phyloP scores from a whole-genome alignment of 1,139 yeast species.

The Scheffersomyces segobiensis region DNA sequence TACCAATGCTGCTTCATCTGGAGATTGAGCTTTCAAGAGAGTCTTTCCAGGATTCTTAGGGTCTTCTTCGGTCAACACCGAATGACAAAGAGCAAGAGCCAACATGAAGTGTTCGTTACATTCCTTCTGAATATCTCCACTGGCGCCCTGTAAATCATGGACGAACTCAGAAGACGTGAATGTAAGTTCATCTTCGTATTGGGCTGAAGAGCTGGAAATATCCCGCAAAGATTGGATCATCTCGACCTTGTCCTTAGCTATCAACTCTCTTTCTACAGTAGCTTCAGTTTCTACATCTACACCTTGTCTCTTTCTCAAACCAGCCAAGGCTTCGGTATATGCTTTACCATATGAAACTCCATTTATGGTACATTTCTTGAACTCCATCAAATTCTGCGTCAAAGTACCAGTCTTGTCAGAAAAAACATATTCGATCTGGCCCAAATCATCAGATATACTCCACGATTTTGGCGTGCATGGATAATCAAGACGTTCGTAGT shows the following conservation, averaged over 20 bases:
- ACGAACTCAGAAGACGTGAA: constrained; percentile 51
- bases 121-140: constrained; percentile 32
- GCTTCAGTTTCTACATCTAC: constrained; percentile 53
- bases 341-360: constrained; percentile 59
- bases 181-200: constrained; percentile 44
- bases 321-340: constrained; percentile 62
- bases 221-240: constrained; percentile 36
- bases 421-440: constrained; percentile 63
- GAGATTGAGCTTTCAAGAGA: constrained; percentile 58
- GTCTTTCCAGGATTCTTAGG: constrained; percentile 36
- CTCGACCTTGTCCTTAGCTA: constrained; percentile 34
- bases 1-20: constrained; percentile 66
- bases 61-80: constrained; percentile 55
- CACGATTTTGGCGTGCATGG: constrained; percentile 65
- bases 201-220: constrained; percentile 15
- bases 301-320: constrained; percentile 57
- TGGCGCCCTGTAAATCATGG: constrained; percentile 32
- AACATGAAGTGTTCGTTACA: constrained; percentile 53
- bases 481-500: constrained; percentile 51
- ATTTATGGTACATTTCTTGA: constrained; percentile 58
- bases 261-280: constrained; percentile 35
- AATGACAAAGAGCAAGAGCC: constrained; percentile 57
- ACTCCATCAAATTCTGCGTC: constrained; percentile 63
- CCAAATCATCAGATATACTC: constrained; percentile 64
- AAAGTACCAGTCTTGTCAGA: constrained; percentile 65